These are phyloP conservation scores for Ophiostoma piceae DNA, from an alignment of 2,329 filamentous ascomycete species.

Conservation along the genomic window DNA sequence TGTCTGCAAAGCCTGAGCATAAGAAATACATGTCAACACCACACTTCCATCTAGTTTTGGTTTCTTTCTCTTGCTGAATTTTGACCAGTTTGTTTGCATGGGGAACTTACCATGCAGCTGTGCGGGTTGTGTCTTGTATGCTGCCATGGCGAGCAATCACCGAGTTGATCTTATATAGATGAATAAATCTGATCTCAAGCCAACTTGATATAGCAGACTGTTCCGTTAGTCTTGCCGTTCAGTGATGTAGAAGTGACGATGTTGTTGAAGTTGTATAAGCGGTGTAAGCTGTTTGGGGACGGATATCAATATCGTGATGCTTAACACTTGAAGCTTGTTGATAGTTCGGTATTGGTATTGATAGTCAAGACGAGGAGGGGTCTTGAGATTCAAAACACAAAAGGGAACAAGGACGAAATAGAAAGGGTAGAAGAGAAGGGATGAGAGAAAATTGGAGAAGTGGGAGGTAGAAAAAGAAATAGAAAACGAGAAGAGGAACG, in stretches of 20 bases:
- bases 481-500: slow-evolving; percentile 9
- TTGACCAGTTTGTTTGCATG: background rate
- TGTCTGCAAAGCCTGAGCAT: slow-evolving; percentile 39
- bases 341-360: background rate
- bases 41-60: slow-evolving; percentile 19
- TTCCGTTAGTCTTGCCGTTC: background rate
- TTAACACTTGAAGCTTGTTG: slow-evolving; percentile 1
- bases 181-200: background rate
- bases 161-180: background rate
- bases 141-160: slow-evolving; percentile 55
- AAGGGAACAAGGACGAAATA: slow-evolving; percentile 1
- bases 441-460: slow-evolving; percentile 27
- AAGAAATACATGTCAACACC: slow-evolving; percentile 10
- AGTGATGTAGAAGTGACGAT: background rate
- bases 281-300: background rate
- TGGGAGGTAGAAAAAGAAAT: slow-evolving; percentile 21
- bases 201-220: background rate
- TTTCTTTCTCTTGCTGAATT: background rate
- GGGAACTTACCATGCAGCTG: slow-evolving; percentile 72
- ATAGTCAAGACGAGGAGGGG: slow-evolving; percentile 9
- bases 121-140: slow-evolving; percentile 72
- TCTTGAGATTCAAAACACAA: slow-evolving; percentile 3
- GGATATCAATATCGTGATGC: background rate
- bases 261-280: background rate
- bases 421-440: slow-evolving; percentile 11